These are phyloP conservation scores for Xylariaceae sp. DNA, from an alignment of 2,329 filamentous ascomycete genomes.

Conservation along the genomic window DNA sequence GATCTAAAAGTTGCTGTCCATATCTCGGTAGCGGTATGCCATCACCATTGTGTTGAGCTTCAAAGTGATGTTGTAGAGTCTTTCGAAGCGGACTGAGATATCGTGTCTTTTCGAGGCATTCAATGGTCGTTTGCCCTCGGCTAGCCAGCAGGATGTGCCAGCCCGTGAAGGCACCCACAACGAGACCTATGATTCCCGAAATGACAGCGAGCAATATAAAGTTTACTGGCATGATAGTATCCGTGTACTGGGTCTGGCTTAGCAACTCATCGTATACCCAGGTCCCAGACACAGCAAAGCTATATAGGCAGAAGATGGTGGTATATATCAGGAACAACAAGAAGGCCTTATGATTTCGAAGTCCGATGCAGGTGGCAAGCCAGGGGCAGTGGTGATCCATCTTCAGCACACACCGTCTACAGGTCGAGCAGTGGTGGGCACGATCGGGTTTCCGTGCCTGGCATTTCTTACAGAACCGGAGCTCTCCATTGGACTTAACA, in stretches of 20 bases:
- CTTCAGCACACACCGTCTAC: slow-evolving; percentile 91
- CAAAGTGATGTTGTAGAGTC: slow-evolving; percentile 69
- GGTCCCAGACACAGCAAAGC: slow-evolving; percentile 74
- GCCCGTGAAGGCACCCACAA: slow-evolving; percentile 83
- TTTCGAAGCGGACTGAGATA: slow-evolving; percentile 83
- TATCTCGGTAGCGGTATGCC: slow-evolving; percentile 61
- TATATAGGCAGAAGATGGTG: slow-evolving; percentile 81
- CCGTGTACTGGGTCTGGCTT: slow-evolving; percentile 71
- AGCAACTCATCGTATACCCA: slow-evolving; percentile 90
- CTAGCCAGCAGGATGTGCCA: slow-evolving; percentile 89
- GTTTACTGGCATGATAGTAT: slow-evolving; percentile 85
- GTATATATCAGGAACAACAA: slow-evolving; percentile 91
- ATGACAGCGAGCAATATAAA: slow-evolving; percentile 87
- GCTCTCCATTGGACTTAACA: slow-evolving; percentile 86
- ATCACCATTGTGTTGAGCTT: slow-evolving; percentile 59
- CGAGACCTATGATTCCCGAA: slow-evolving; percentile 87
- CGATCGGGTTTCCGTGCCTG: slow-evolving; percentile 93
- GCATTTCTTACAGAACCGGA: slow-evolving; percentile 97
- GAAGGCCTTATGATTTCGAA: slow-evolving; percentile 96
- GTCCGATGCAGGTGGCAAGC: slow-evolving; percentile 92
- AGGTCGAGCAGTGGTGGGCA: slow-evolving; percentile 95
- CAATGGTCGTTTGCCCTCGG: slow-evolving; percentile 89
- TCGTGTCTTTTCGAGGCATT: slow-evolving; percentile 92
- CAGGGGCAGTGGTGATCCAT: slow-evolving; percentile 99
- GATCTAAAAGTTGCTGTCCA: slow-evolving; percentile 77